Conservation (phyloP, 2,329 filamentous ascomycete species). For the Tolypocladium album region DNA sequence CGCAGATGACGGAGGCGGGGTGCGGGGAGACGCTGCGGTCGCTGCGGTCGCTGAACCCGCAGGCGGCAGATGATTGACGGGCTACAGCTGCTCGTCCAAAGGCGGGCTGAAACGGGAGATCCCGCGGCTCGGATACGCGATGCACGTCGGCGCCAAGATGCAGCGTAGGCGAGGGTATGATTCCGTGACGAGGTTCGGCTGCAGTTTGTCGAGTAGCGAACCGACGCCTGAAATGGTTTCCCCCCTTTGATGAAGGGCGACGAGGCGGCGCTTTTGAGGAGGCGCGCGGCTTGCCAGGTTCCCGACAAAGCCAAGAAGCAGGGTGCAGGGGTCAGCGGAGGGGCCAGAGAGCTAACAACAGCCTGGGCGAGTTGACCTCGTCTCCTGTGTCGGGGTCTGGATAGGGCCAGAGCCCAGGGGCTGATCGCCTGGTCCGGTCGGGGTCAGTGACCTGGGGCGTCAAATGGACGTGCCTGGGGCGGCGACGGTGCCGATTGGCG, state of each 20-base stretch:
- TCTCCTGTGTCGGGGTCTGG: not conserved
- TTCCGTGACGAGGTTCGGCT: not conserved
- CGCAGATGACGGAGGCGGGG: constrained; percentile 6
- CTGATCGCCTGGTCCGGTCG: not conserved
- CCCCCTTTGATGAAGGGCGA: not conserved
- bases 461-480: not conserved
- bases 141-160: not conserved
- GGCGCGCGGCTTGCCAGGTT: not conserved
- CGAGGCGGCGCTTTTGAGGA: not conserved
- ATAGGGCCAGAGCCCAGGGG: not conserved
- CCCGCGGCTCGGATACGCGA: not conserved
- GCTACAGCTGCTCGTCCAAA: not conserved
- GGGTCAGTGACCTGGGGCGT: not conserved
- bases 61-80: constrained; percentile 2
- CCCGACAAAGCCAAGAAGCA: not conserved
- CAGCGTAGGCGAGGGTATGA: not conserved
- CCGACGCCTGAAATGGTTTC: not conserved
- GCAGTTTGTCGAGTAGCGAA: not conserved
- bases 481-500: not conserved
- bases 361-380: not conserved
- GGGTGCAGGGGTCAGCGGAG: not conserved
- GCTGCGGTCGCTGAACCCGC: constrained; percentile 2
- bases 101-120: not conserved
- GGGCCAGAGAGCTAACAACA: not conserved
- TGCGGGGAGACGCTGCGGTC: constrained; percentile 8